Conservation (phyloP, 2,329 filamentous ascomycete genomes). For the Arthrobotrys sinensis region DNA sequence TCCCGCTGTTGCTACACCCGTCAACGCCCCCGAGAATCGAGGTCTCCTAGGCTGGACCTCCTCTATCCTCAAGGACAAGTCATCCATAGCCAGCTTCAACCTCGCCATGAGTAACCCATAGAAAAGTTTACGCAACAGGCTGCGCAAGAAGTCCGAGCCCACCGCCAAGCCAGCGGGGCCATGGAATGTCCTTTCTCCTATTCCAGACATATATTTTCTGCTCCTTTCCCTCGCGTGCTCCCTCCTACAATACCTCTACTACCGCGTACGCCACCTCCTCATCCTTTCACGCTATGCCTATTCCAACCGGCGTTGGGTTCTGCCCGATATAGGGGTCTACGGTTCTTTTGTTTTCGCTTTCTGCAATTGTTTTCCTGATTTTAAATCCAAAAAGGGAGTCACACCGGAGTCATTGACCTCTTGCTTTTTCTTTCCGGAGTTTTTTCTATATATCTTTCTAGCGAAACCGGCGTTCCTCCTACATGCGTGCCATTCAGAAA, state of each 20-base stretch:
- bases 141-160: conserved; percentile 1
- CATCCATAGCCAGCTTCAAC: conserved; percentile 65
- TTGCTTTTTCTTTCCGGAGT: conserved; percentile 40
- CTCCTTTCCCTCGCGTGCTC: not conserved
- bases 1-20: conserved; percentile 60
- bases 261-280: conserved; percentile 5
- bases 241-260: not conserved
- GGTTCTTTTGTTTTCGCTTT: conserved; percentile 4
- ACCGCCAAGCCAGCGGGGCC: not conserved
- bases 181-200: conserved; percentile 2
- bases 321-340: conserved; percentile 11
- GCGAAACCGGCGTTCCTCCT: conserved; percentile 51
- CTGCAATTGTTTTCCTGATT: conserved; percentile 28
- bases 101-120: conserved; percentile 59
- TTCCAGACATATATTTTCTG: conserved; percentile 7
- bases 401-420: conserved; percentile 57
- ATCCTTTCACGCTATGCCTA: conserved; percentile 6
- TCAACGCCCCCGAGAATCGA: conserved; percentile 70
- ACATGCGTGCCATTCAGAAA: conserved; percentile 37
- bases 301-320: conserved; percentile 37
- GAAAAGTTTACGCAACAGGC: conserved; percentile 42
- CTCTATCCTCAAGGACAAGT: conserved; percentile 67
- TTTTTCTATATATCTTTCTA: conserved; percentile 46
- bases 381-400: conserved; percentile 58
- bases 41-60: conserved; percentile 72